Conservation (phyloP, 257 asterid genomes). For the Gynochthodes officinalis region DNA sequence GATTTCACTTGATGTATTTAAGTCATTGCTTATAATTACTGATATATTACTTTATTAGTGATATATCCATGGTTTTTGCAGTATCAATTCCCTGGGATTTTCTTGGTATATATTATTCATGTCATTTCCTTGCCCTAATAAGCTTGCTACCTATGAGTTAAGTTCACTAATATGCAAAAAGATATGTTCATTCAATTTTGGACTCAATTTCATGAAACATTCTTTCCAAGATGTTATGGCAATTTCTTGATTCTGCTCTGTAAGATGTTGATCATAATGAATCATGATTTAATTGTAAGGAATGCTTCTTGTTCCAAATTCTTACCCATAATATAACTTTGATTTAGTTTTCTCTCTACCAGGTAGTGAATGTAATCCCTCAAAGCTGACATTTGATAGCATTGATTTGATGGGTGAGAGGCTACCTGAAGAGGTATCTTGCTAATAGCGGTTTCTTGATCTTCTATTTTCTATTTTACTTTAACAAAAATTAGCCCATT, state of each 20-base stretch:
- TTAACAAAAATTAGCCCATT: background rate
- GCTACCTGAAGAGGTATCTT: slow-evolving; percentile 80
- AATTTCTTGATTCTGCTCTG: too few relatives aligned
- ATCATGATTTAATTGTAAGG: too few relatives aligned
- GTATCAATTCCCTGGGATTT: background rate
- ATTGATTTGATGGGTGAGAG: slow-evolving; percentile 89
- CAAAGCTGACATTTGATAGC: slow-evolving; percentile 80
- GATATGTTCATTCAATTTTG: background rate
- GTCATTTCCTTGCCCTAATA: background rate
- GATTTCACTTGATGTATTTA: background rate
- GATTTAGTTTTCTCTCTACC: slow-evolving; percentile 23
- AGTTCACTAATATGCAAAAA: background rate
- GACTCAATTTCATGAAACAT: too few relatives aligned
- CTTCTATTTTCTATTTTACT: slow-evolving; percentile 11
- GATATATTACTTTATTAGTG: background rate
- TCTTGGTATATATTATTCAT: too few relatives aligned
- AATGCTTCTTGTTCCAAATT: too few relatives aligned
- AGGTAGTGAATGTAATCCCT: slow-evolving; percentile 81
- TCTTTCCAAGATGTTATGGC: too few relatives aligned
- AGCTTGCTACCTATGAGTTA: background rate
- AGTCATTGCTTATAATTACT: too few relatives aligned
- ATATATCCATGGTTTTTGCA: background rate
- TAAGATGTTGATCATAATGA: too few relatives aligned
- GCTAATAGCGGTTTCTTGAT: slow-evolving; percentile 26
- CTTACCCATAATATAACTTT: slow-evolving; percentile 17